Evolutionary conservation across 768 basidiomycete genomes (phyloP), one percentile per base, ranked within the genome.

Genomic region (Kwoniella heveanensis): DNA sequence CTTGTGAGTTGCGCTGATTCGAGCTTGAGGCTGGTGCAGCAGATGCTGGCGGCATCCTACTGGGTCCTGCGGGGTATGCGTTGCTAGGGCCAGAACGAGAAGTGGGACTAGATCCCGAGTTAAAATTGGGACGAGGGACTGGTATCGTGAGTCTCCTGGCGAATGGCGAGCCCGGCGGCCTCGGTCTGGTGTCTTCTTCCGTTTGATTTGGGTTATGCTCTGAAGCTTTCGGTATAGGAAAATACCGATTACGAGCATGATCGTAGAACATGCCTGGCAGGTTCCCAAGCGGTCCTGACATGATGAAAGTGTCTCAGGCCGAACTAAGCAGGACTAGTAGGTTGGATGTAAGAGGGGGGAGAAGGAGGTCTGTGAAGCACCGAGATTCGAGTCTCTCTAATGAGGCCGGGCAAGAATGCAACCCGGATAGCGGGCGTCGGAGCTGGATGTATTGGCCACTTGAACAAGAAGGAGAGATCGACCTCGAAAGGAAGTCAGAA

Each of bases 191-290:
- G 48, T 55, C 60, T 48, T 54, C 46, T 26, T 62, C 60, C 17
- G 60, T 54, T 12, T 29, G 50, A 19, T 32, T 60, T 2, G n/a
- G 39, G 39, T 36, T 48, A 37, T 48, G 15, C 36, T 37, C 32
- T 2, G 36, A 36, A n/a, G 36, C 48, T 59, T 58, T 60, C 19
- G 64, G 64, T 47, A 44, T 65, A 15, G 64, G 64, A 49, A 72
- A 75, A 50, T 75, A 75, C 30, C 65, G 37, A 44, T 65, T 64
- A 32, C 57, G 37, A 1, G 52, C 21, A 0, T 62, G 57, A 26
- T 75, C 71, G 46, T 24, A 75, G 26, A 51, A 63, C 68, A 71
- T 65, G 1, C 73, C 73, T 8, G 65, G 59, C 9, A 74, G 22
- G 21, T 25, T 46, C 17, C 73, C 73, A 30, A 74, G 55, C 9